phyloP scores from a whole-genome alignment of 805 yeast species.

The Zygosaccharomyces gambellarensis region DNA sequence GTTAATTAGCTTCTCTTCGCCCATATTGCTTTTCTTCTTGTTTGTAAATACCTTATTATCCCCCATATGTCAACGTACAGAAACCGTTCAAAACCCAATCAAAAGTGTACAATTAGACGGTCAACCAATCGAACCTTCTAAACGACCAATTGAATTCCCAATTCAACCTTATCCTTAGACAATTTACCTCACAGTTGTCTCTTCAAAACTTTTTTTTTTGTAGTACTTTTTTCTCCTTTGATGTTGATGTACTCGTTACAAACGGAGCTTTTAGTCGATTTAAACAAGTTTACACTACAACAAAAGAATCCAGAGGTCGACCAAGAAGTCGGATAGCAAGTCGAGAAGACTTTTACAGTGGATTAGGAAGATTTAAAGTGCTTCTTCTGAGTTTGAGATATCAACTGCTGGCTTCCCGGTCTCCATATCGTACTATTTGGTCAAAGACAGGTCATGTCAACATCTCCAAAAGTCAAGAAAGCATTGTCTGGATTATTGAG shows the following conservation, averaged over 20 bases:
- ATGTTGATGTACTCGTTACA: not conserved
- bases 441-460: constrained; percentile 16
- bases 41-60: not conserved
- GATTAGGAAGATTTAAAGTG: not conserved
- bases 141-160: not conserved
- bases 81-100: not conserved
- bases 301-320: not conserved
- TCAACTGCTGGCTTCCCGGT: not conserved
- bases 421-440: not conserved
- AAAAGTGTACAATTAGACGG: not conserved
- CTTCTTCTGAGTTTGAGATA: not conserved
- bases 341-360: not conserved
- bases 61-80: not conserved
- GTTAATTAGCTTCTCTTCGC: not conserved
- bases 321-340: not conserved
- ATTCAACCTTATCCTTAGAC: not conserved
- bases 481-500: constrained; percentile 69
- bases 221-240: not conserved
- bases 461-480: constrained; percentile 43
- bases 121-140: not conserved
- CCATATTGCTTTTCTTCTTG: not conserved
- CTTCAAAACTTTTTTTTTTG: not conserved
- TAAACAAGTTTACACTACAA: not conserved
- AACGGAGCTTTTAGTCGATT: not conserved
- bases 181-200: not conserved